Percentiles rank a stretch among this genome's conserved stretches.
phyloP scores from a whole-genome alignment of 345 rosid species.

The Moricandia arvensis region DNA sequence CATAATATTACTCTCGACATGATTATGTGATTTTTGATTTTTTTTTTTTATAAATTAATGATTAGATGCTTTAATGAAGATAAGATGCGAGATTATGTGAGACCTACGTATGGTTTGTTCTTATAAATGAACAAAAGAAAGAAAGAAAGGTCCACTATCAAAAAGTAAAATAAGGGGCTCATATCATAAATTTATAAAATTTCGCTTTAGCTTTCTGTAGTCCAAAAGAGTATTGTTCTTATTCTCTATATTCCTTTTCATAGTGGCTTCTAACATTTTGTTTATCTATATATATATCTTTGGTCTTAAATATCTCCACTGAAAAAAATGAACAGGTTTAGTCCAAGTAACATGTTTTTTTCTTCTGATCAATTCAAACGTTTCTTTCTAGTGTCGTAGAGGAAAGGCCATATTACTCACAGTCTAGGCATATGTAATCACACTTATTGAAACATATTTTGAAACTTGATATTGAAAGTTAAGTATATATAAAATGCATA shows the following conservation, averaged over 20 bases:
- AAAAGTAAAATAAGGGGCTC: slow-evolving; percentile 16
- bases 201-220: slow-evolving; percentile 19
- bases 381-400: neutral
- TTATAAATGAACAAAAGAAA: neutral
- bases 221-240: slow-evolving; percentile 32
- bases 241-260: slow-evolving; percentile 6
- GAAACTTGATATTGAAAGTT: neutral
- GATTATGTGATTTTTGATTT: neutral
- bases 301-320: neutral
- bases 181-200: slow-evolving; percentile 11
- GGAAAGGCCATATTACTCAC: neutral
- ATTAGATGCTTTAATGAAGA: slow-evolving; percentile 4
- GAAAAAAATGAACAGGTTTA: neutral
- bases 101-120: slow-evolving; percentile 26
- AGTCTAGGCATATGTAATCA: neutral
- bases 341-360: neutral
- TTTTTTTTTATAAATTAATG: neutral
- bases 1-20: neutral
- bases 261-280: neutral
- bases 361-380: neutral
- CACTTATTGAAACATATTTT: neutral
- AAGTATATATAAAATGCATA: neutral
- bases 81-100: slow-evolving; percentile 23
- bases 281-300: no score
- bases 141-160: neutral